Evolutionary conservation across 331 rosid species (phyloP), one percentile per base, ranked within the genome.

Genomic region (Arachis monticola): DNA sequence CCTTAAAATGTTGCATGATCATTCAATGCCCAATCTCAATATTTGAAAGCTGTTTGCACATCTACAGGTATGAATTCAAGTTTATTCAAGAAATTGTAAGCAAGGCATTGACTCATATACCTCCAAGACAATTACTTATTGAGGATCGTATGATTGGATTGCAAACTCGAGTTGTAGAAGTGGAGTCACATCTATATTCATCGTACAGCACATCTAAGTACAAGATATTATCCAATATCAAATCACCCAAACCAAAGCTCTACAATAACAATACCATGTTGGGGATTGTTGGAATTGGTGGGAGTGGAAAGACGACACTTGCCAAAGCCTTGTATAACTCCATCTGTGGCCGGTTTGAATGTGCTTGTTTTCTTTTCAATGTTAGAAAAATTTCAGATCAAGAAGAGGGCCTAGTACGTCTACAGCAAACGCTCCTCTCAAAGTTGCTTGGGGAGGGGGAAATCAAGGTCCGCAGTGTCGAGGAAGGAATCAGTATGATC

Each of bases 241-340:
- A 2, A 32, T 32, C 38, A 32, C 38, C 4, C 38, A 32, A 32
- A 32, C 0, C 4, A 32, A 32, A 2, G 38, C 4, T 0, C 38
- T 32, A 64, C 6, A 46, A 72, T 12, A 17, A 0, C 5, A 66
- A 27, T 64, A 0, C 31, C 44, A 44, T 65, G n/a, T 13, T 72
- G 13, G 69, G 69, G 8, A 64, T 79, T 9, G 41, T 58, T 17
- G 78, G 82, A 10, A 32, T 5, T 6, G 64, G 46, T 11, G 74
- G 78, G 35, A 50, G 72, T 8, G 82, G 82, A 3, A 79, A 79
- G 52, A 72, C 78, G 14, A 51, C 56, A 0, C 56, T 51, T 12
- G 56, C 56, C 14, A 51, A 51, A 51, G 17, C 56, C n/a, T 12
- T 11, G 56, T 51, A 12, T 51, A 51, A 58, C 42, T 44, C 8